These are phyloP conservation scores for Mucor racemosus DNA, from an alignment of 371 early-diverging fungal species.

Conservation along the genomic window DNA sequence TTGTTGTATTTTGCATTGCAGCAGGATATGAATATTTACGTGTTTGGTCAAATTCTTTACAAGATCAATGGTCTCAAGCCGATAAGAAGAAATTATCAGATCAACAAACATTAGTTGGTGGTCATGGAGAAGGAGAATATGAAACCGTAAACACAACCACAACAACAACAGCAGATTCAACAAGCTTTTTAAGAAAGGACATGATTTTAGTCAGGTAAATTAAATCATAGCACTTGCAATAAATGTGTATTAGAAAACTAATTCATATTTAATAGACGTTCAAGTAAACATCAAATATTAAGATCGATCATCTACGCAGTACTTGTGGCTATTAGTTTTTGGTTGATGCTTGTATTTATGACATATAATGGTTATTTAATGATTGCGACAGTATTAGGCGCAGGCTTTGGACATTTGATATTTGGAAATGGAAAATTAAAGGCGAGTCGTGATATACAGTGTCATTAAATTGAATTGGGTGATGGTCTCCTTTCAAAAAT, in stretches of 20 bases:
- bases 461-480: slow-evolving; percentile 21
- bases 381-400: slow-evolving; percentile 65
- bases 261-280: slow-evolving; percentile 27
- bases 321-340: slow-evolving; percentile 73
- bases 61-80: slow-evolving; percentile 42
- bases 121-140: background rate
- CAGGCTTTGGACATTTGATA: slow-evolving; percentile 66
- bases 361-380: slow-evolving; percentile 80
- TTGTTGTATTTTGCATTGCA: slow-evolving; percentile 58
- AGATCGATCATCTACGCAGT: slow-evolving; percentile 68
- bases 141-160: background rate
- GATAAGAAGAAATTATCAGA: slow-evolving; percentile 32
- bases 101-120: background rate
- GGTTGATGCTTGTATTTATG: slow-evolving; percentile 87
- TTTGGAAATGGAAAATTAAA: slow-evolving; percentile 42
- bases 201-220: background rate
- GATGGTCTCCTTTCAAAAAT: background rate
- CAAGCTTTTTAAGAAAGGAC: slow-evolving; percentile 9
- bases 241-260: background rate
- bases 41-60: slow-evolving; percentile 49
- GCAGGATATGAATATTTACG: slow-evolving; percentile 65
- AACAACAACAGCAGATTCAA: background rate
- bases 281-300: slow-evolving; percentile 47
- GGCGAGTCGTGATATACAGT: slow-evolving; percentile 33
- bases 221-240: background rate